phyloP scores from a whole-genome alignment of 2,329 filamentous ascomycete species.

The Venturiaceae sp. region DNA sequence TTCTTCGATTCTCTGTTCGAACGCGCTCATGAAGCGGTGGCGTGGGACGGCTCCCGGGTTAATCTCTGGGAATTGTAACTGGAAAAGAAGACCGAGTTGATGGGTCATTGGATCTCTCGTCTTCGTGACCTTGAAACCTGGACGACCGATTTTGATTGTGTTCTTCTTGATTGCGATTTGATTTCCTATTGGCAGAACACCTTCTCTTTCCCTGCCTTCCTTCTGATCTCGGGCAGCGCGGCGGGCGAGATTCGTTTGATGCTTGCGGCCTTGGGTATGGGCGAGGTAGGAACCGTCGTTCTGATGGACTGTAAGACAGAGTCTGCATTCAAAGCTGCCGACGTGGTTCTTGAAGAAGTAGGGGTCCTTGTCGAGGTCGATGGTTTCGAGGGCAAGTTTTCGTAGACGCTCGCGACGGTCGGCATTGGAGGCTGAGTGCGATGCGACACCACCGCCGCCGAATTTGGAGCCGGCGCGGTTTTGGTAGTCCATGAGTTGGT shows the following conservation, averaged over 20 bases:
- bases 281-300: slow-evolving; percentile 98
- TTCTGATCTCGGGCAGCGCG: slow-evolving; percentile 93
- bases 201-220: slow-evolving; percentile 59
- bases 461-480: slow-evolving; percentile 97
- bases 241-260: slow-evolving; percentile 94
- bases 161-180: slow-evolving; percentile 64
- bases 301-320: slow-evolving; percentile 95
- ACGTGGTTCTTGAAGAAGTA: slow-evolving; percentile 99
- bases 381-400: slow-evolving; percentile 96
- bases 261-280: slow-evolving; percentile 96
- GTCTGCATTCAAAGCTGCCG: slow-evolving; percentile 92
- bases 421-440: slow-evolving; percentile 84
- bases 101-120: slow-evolving; percentile 78
- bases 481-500: slow-evolving; percentile 29
- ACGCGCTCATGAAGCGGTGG: slow-evolving; percentile 95
- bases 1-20: slow-evolving; percentile 90
- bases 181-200: slow-evolving; percentile 66
- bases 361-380: slow-evolving; percentile 97
- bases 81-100: slow-evolving; percentile 88
- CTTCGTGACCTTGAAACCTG: slow-evolving; percentile 97
- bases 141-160: slow-evolving; percentile 86
- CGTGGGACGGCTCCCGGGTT: slow-evolving; percentile 64
- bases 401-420: slow-evolving; percentile 94
- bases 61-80: slow-evolving; percentile 92
- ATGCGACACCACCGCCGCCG: slow-evolving; percentile 93